Conservation (phyloP, 768 basidiomycete species). For the Pleurotus eryngii region DNA sequence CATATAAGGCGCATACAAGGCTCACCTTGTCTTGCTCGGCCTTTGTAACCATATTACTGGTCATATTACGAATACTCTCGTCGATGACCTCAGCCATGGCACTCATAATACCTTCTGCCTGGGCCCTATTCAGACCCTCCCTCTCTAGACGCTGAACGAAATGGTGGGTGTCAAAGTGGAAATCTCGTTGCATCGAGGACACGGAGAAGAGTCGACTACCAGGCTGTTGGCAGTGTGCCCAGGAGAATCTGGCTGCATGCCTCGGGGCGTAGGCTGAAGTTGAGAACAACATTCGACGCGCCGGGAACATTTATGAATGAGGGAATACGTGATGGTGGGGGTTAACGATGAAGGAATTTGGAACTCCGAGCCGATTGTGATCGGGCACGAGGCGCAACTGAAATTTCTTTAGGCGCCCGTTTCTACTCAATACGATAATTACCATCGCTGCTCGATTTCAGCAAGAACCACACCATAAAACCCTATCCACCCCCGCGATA, state of each 20-base stretch:
- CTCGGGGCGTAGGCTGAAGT: too few relatives aligned
- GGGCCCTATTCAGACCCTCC: conserved; percentile 84
- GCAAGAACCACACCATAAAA: neutral
- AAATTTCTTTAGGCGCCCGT: conserved; percentile 2
- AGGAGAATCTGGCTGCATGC: neutral
- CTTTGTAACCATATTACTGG: conserved; percentile 92
- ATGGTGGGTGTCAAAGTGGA: conserved; percentile 94
- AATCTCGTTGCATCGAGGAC: conserved; percentile 34
- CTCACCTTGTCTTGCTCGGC: conserved; percentile 93
- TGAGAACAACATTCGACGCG: too few relatives aligned
- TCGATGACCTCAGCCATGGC: conserved; percentile 97
- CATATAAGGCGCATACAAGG: conserved; percentile 5
- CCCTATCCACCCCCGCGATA: neutral
- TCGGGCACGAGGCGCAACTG: neutral
- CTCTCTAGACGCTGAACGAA: conserved; percentile 89
- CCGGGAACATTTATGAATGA: neutral
- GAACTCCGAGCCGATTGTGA: too few relatives aligned
- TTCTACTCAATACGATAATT: neutral
- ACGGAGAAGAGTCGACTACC: conserved; percentile 21
- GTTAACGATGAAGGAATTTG: neutral
- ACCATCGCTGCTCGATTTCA: neutral
- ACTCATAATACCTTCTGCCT: conserved; percentile 96
- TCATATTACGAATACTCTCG: conserved; percentile 95
- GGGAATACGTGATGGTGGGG: neutral
- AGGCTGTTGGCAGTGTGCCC: neutral